Evolutionary conservation across 805 yeast genomes (phyloP).

Genomic region (Saccharomycopsis javanensis): DNA sequence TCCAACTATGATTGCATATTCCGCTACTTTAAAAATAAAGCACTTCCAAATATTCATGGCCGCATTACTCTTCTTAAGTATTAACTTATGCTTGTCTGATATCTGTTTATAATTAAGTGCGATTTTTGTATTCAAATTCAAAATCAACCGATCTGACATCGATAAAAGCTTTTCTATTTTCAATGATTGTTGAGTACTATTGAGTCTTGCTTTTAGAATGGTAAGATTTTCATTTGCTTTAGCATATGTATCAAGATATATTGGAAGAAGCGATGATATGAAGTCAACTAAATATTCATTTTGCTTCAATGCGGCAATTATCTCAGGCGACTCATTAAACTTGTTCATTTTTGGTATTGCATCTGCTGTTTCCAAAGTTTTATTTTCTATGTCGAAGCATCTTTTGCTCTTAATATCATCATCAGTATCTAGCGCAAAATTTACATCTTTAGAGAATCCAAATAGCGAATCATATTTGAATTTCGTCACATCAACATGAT

Average conservation of each 20-base stretch:
- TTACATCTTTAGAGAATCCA: neutral
- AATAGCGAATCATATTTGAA: conserved; percentile 2
- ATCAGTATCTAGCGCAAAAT: neutral
- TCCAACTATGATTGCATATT: conserved; percentile 12
- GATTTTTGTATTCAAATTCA: conserved; percentile 14
- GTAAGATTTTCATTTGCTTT: conserved; percentile 11
- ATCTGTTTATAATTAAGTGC: conserved; percentile 12
- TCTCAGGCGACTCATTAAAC: neutral
- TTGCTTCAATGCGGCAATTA: neutral
- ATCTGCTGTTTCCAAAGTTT: neutral
- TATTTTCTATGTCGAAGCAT: neutral
- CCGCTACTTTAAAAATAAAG: conserved; percentile 4
- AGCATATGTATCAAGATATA: conserved; percentile 12
- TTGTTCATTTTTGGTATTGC: neutral
- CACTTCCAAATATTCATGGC: neutral
- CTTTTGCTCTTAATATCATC: neutral
- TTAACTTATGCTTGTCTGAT: conserved; percentile 7
- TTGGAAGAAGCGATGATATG: conserved; percentile 14
- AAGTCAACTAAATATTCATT: conserved; percentile 3
- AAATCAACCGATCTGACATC: conserved; percentile 13
- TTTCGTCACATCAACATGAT: conserved; percentile 5
- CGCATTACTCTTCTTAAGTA: neutral
- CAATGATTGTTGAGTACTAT: conserved; percentile 8
- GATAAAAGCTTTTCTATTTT: conserved; percentile 16
- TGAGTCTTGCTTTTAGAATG: conserved; percentile 8